These are phyloP conservation scores for Trichoderma atroviride DNA, from an alignment of 2,329 filamentous ascomycete species.

Conservation along the genomic window DNA sequence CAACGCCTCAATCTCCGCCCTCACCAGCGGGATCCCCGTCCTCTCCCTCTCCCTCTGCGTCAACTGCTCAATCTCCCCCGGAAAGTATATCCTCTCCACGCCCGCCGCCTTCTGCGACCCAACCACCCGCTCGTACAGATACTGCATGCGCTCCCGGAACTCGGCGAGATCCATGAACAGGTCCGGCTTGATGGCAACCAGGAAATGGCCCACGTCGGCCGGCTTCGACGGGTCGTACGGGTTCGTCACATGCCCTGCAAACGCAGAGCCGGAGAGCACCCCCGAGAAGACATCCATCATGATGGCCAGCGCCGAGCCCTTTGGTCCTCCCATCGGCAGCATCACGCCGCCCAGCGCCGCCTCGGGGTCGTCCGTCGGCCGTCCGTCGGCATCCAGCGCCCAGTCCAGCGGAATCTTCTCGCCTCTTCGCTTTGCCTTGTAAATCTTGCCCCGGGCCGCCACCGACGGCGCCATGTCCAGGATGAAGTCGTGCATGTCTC, in stretches of 20 bases:
- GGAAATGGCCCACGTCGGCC: conserved; percentile 74
- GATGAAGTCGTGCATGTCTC: conserved; percentile 61
- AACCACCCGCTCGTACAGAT: conserved; percentile 57
- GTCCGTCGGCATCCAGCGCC: conserved; percentile 73
- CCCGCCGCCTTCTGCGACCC: conserved; percentile 57
- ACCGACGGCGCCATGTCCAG: conserved; percentile 75
- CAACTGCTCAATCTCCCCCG: conserved; percentile 64
- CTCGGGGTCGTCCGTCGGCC: conserved; percentile 70
- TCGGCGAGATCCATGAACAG: conserved; percentile 72
- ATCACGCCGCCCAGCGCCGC: conserved; percentile 75
- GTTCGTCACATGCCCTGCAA: conserved; percentile 74
- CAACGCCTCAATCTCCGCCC: conserved; percentile 57
- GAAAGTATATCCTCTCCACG: conserved; percentile 62
- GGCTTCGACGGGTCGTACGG: conserved; percentile 73
- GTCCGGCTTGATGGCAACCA: conserved; percentile 73
- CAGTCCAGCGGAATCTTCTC: conserved; percentile 73
- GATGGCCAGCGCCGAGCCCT: conserved; percentile 74
- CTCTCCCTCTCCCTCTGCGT: conserved; percentile 53
- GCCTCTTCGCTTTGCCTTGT: conserved; percentile 67
- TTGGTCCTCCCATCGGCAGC: conserved; percentile 84
- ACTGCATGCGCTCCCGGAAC: conserved; percentile 64
- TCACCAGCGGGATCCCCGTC: conserved; percentile 61
- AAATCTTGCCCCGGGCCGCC: conserved; percentile 71
- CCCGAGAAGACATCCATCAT: conserved; percentile 93
- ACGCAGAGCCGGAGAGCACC: conserved; percentile 74